phyloP scores from a whole-genome alignment of 169 alveolate genomes.

The Plasmodium blacklocki region DNA sequence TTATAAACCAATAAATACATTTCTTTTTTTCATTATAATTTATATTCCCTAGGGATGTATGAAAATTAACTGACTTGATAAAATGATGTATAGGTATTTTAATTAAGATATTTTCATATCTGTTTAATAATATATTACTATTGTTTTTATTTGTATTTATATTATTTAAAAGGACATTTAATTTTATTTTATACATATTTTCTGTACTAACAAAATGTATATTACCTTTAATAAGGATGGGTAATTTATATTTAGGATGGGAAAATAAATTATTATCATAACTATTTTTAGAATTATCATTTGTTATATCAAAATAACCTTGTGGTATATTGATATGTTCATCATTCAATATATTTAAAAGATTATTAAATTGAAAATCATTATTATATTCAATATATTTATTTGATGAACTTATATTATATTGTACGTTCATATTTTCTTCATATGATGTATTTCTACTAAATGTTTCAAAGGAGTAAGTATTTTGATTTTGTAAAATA shows the following conservation, averaged over 20 bases:
- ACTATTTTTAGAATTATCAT: constrained; percentile 5
- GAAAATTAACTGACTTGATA: constrained; percentile 29
- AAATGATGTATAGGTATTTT: constrained; percentile 69
- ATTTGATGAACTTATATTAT: too few relatives aligned
- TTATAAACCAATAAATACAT: constrained; percentile 34
- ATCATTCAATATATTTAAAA: too few relatives aligned
- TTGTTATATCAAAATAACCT: background rate
- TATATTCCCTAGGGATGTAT: constrained; percentile 19
- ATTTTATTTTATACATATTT: constrained; percentile 56
- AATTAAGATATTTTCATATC: constrained; percentile 41
- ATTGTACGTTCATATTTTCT: too few relatives aligned
- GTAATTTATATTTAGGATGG: background rate
- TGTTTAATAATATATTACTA: constrained; percentile 26
- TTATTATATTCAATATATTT: too few relatives aligned
- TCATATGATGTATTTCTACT: too few relatives aligned
- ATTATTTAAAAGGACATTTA: constrained; percentile 32
- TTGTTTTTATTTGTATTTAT: constrained; percentile 2
- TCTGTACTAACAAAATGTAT: constrained; percentile 14
- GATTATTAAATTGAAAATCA: too few relatives aligned
- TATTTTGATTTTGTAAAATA: too few relatives aligned
- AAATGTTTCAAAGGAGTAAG: too few relatives aligned
- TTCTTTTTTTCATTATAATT: constrained; percentile 14
- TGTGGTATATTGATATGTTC: too few relatives aligned
- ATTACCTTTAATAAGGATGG: constrained; percentile 32
- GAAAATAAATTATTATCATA: too few relatives aligned